These are phyloP conservation scores for Oleoguttula mirabilis DNA, from an alignment of 495 filamentous ascomycete species.

Conservation along the genomic window DNA sequence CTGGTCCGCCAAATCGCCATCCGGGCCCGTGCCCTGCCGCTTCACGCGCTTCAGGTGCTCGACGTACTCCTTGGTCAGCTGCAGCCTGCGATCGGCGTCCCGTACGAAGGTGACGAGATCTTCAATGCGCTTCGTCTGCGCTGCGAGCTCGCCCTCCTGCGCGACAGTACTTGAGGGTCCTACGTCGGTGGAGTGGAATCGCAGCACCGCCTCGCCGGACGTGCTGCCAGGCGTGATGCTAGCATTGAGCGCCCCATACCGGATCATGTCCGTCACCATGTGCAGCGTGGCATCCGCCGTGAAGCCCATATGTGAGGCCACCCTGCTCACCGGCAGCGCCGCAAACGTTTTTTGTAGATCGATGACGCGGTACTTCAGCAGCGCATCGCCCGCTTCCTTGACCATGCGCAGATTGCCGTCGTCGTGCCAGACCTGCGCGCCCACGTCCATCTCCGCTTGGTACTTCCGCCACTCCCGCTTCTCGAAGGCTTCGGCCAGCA, in stretches of 20 bases:
- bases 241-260: slow-evolving; percentile 23
- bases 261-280: slow-evolving; percentile 24
- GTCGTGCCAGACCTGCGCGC: slow-evolving; percentile 44
- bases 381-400: slow-evolving; percentile 37
- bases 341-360: slow-evolving; percentile 28
- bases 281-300: slow-evolving; percentile 14
- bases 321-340: slow-evolving; percentile 25
- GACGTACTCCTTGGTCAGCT: slow-evolving; percentile 27
- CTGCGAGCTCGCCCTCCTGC: slow-evolving; percentile 20
- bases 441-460: slow-evolving; percentile 44
- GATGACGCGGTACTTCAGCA: slow-evolving; percentile 36
- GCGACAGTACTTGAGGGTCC: slow-evolving; percentile 1
- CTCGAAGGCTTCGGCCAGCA: slow-evolving; percentile 57
- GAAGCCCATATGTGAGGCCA: slow-evolving; percentile 22
- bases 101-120: slow-evolving; percentile 24
- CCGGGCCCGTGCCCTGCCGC: slow-evolving; percentile 14
- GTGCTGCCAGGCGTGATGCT: slow-evolving; percentile 9
- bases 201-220: slow-evolving; percentile 18
- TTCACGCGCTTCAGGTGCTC: slow-evolving; percentile 22
- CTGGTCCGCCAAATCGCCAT: slow-evolving; percentile 21
- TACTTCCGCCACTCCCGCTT: slow-evolving; percentile 43
- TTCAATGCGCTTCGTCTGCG: slow-evolving; percentile 25
- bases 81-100: slow-evolving; percentile 26
- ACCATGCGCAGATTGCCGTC: slow-evolving; percentile 47
- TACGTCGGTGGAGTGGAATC: slow-evolving; percentile 23